phyloP scores from a whole-genome alignment of 1,139 yeast genomes.

The Blastobotrys niveus region DNA sequence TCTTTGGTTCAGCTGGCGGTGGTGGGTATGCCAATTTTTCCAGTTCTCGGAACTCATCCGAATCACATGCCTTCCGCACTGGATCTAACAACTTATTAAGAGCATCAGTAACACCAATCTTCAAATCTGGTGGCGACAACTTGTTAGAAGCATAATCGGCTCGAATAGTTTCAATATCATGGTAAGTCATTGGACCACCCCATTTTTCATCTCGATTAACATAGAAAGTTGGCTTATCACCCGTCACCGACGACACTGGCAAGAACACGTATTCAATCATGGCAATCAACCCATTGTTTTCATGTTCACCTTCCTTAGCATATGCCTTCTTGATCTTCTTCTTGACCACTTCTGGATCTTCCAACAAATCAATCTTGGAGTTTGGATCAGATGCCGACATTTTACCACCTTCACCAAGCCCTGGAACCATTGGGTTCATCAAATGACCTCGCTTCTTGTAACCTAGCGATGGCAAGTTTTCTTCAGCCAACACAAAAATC shows the following conservation, averaged over 20 bases:
- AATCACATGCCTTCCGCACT: slow-evolving; percentile 62
- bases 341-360: slow-evolving; percentile 78
- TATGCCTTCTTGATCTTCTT: slow-evolving; percentile 90
- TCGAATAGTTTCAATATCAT: slow-evolving; percentile 62
- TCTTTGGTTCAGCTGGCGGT: slow-evolving; percentile 48
- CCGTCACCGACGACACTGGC: slow-evolving; percentile 71
- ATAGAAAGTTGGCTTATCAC: slow-evolving; percentile 52
- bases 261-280: slow-evolving; percentile 78
- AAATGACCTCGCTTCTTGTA: slow-evolving; percentile 97
- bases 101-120: slow-evolving; percentile 82
- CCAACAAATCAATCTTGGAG: slow-evolving; percentile 89
- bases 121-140: slow-evolving; percentile 89
- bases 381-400: slow-evolving; percentile 99
- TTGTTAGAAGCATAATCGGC: slow-evolving; percentile 64
- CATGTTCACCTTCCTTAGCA: slow-evolving; percentile 92
- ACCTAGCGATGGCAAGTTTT: slow-evolving; percentile 77
- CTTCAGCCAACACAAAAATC: slow-evolving; percentile 95
- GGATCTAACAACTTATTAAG: slow-evolving; percentile 80
- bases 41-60: slow-evolving; percentile 68
- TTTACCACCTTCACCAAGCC: slow-evolving; percentile 90
- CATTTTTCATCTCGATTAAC: slow-evolving; percentile 93
- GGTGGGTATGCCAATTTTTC: slow-evolving; percentile 80
- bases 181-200: slow-evolving; percentile 84
- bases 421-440: slow-evolving; percentile 99
- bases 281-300: slow-evolving; percentile 83